Base-by-base conservation (phyloP, 148 eudicot species). In the Beta vulgaris region DNA sequence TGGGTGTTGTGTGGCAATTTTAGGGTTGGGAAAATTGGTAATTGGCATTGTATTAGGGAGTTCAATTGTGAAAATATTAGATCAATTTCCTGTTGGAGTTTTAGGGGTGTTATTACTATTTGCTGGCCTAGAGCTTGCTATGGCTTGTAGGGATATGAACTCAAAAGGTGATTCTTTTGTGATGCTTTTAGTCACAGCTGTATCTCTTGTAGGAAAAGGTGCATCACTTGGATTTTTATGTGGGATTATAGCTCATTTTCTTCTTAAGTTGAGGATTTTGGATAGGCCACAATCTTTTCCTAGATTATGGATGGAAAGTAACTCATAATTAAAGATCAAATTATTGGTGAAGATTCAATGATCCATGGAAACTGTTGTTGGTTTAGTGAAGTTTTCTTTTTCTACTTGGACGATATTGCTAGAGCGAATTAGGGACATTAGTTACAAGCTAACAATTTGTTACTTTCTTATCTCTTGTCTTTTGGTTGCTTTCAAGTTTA, bases 41-140 rank as follows among this genome's bases (percentile, higher is more conserved):
- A 28, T 93, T 36, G 98, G 98, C 2, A 62, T 93, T 49, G 82
- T 88, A 1, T 59, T 93, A 34, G 98, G 98, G 55, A 81, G 88
- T 57, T 93, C 98, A 0, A 74, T 91, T 55, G 82, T 93, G 12
- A 85, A 72, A 83, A 66, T 91, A 18, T 83, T 93, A 83, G 83
- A 81, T 70, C 88, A 79, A 44, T 93, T 87, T 70, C 95, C 98
- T 0, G 97, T 93, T 3, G 97, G 95, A 37, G 86, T 93, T 3
- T 67, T 93, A 53, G 98, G 98, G 72, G 95, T 88, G 58, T 69
- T 93, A 26, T 59, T 91, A 55, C 68, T 93, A 69, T 93, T 93
- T 75, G 97, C 98, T 26, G 98, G 98, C 46, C 53, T 90, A 29
- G 98, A 93, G 80, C 80, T 93, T 15, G 98, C 93, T 0, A 91